phyloP scores from a whole-genome alignment of 352 stramenopile genomes.

The Globisporangium acanthophoron region DNA sequence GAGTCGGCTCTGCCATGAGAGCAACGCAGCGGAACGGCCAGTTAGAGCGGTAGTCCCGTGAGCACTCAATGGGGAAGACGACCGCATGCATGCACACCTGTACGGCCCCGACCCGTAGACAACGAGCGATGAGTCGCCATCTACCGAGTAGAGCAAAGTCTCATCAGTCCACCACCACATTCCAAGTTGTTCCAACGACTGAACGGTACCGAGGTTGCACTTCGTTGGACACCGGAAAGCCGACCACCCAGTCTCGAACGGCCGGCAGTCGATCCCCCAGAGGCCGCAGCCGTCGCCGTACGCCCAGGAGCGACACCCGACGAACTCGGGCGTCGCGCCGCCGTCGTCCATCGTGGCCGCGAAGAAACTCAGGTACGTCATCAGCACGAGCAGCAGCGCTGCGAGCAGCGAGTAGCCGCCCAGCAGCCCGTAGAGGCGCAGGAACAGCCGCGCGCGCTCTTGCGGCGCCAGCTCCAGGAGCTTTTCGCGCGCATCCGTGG shows the following conservation, averaged over 20 bases:
- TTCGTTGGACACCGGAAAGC: constrained; percentile 63
- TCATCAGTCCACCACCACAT: neutral
- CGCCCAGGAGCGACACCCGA: constrained; percentile 63
- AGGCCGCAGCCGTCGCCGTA: constrained; percentile 60
- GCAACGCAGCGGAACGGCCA: neutral
- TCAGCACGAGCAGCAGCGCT: constrained; percentile 39
- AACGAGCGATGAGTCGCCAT: constrained; percentile 55
- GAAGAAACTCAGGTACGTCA: constrained; percentile 78
- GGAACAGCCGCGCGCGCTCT: constrained; percentile 9
- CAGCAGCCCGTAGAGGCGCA: constrained; percentile 27
- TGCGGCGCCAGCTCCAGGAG: neutral
- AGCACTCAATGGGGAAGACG: too few relatives aligned
- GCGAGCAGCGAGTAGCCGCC: constrained; percentile 40
- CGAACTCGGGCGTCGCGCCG: constrained; percentile 35
- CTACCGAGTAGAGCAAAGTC: constrained; percentile 13
- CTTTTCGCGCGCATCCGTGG: constrained; percentile 15
- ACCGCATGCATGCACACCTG: constrained; percentile 13
- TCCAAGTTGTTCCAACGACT: neutral
- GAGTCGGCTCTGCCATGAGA: constrained; percentile 47
- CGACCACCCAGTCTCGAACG: constrained; percentile 55
- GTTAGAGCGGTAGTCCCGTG: neutral
- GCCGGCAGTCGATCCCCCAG: constrained; percentile 50
- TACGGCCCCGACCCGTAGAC: constrained; percentile 69
- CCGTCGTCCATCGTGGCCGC: constrained; percentile 49
- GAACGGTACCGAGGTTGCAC: constrained; percentile 46